These are phyloP conservation scores for Aspergillus cristatus DNA, from an alignment of 495 filamentous ascomycete genomes.

Conservation along the genomic window DNA sequence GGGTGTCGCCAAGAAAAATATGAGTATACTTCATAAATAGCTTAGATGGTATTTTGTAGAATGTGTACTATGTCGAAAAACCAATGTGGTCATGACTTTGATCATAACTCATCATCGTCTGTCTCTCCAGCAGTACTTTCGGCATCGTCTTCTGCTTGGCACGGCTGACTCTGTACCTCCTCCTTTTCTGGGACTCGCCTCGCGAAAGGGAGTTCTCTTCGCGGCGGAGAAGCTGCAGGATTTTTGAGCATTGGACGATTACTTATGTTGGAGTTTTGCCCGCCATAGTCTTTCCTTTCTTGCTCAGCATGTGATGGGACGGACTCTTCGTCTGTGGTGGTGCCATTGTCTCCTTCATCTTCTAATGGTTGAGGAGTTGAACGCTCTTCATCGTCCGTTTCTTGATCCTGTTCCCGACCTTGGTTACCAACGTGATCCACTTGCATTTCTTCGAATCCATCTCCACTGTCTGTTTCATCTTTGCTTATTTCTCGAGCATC, in stretches of 20 bases:
- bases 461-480: slow-evolving; percentile 33
- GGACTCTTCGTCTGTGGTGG: slow-evolving; percentile 28
- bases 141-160: slow-evolving; percentile 6
- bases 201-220: slow-evolving; percentile 31
- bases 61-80: too few species aligned
- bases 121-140: slow-evolving; percentile 37
- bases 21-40: too few species aligned
- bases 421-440: slow-evolving; percentile 29
- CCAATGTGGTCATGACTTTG: too few species aligned
- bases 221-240: slow-evolving; percentile 21
- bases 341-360: slow-evolving; percentile 34
- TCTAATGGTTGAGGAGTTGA: slow-evolving; percentile 25
- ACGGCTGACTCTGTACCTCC: neutral
- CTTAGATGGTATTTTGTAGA: too few species aligned
- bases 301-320: neutral
- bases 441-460: slow-evolving; percentile 53
- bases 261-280: neutral
- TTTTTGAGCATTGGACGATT: slow-evolving; percentile 9
- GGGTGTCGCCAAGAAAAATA: too few species aligned
- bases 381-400: slow-evolving; percentile 31
- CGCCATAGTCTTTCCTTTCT: slow-evolving; percentile 1
- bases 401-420: slow-evolving; percentile 18
- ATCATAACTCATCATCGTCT: slow-evolving; percentile 47
- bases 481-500: slow-evolving; percentile 10
- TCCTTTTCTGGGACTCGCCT: slow-evolving; percentile 4